Evolutionary conservation across 257 asterid species (phyloP).

Genomic region (Perilla frutescens): DNA sequence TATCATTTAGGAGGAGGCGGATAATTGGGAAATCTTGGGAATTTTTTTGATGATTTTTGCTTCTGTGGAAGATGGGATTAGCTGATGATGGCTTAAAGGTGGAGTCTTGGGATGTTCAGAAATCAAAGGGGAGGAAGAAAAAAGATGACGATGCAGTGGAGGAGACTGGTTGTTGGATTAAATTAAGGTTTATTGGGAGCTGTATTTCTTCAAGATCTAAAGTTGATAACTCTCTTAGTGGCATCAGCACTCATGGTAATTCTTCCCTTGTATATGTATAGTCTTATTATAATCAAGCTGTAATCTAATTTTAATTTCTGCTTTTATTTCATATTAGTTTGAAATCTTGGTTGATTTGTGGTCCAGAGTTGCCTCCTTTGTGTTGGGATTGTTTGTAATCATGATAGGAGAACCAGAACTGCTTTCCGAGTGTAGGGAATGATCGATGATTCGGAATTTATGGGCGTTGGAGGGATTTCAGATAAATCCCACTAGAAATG

Average conservation of each 20-base stretch:
- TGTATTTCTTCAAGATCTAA: slow-evolving; percentile 98
- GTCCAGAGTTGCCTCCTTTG: not conserved
- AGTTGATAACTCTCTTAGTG: slow-evolving; percentile 92
- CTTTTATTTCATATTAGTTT: slow-evolving; percentile 7
- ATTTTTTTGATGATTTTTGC: slow-evolving; percentile 47
- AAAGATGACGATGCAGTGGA: slow-evolving; percentile 45
- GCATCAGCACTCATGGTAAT: slow-evolving; percentile 86
- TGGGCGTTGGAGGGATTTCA: slow-evolving; percentile 2
- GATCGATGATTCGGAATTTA: not conserved
- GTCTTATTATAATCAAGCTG: not conserved
- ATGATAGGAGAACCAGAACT: not conserved
- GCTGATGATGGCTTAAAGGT: slow-evolving; percentile 53
- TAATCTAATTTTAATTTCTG: slow-evolving; percentile 7
- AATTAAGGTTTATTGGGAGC: slow-evolving; percentile 72
- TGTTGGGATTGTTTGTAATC: slow-evolving; percentile 29
- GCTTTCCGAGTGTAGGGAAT: not conserved
- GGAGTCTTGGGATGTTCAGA: slow-evolving; percentile 57
- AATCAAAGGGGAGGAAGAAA: slow-evolving; percentile 53
- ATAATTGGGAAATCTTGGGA: slow-evolving; percentile 25
- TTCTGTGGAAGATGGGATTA: slow-evolving; percentile 68
- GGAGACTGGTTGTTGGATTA: slow-evolving; percentile 77
- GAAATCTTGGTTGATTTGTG: not conserved
- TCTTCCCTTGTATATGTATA: slow-evolving; percentile 9
- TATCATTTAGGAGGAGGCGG: slow-evolving; percentile 24
- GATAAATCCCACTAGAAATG: slow-evolving; percentile 7